Percentiles rank a stretch among this genome's conserved stretches.
Evolutionary conservation across 2,329 filamentous ascomycete genomes (phyloP).

Genomic region (Coleophoma cylindrospora): DNA sequence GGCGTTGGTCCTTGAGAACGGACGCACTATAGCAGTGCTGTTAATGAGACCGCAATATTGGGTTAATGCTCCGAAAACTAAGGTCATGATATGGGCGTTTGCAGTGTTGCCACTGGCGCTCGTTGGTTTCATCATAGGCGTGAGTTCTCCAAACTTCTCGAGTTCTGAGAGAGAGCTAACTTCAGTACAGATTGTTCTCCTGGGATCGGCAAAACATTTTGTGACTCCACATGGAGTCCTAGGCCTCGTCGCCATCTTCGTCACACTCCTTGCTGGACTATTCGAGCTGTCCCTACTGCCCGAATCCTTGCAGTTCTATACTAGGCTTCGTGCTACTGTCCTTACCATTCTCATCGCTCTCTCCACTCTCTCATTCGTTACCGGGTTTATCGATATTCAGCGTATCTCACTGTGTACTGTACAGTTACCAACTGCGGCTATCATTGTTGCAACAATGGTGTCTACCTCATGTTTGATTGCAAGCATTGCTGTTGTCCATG

Average conservation of each 20-base stretch:
- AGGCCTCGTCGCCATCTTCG: not conserved
- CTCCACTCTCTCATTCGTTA: not conserved
- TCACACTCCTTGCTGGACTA: conserved; percentile 6
- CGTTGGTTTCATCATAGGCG: not conserved
- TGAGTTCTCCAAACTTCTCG: not conserved
- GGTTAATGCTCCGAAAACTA: not conserved
- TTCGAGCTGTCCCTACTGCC: conserved; percentile 19
- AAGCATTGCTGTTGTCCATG: not conserved
- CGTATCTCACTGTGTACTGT: not conserved
- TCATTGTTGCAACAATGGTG: not conserved
- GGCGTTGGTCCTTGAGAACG: not conserved
- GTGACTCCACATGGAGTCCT: not conserved
- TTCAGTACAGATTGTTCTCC: not conserved
- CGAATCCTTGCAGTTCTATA: conserved; percentile 16
- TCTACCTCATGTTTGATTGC: not conserved
- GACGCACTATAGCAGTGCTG: not conserved
- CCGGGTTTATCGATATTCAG: not conserved
- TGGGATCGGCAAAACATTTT: not conserved
- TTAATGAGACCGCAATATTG: not conserved
- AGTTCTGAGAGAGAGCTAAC: not conserved
- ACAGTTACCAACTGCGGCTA: not conserved
- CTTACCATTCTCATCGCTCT: not conserved
- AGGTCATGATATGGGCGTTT: not conserved
- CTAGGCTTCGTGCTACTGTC: not conserved
- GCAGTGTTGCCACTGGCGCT: not conserved